Evolutionary conservation across 768 basidiomycete genomes (phyloP), one percentile per base, ranked within the genome.

Genomic region (Russula abietina): DNA sequence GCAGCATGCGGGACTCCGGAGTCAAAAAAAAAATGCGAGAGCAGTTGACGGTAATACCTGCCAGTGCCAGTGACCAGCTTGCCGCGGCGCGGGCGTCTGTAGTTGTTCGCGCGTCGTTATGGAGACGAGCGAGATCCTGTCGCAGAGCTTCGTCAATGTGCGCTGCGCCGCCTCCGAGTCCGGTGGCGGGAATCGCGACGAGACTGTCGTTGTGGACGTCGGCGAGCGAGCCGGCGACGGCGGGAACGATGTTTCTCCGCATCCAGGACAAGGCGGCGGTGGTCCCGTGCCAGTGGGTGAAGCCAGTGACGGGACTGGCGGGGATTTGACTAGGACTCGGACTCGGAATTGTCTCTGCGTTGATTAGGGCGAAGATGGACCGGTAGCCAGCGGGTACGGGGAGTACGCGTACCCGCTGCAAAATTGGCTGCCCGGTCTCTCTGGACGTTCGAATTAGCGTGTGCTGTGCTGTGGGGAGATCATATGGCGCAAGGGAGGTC

Each of bases 341-440:
- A 43, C n/a, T 14, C 16, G 22, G 30, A 3, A 17, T 48, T 22
- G 24, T 46, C 56, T 2, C 56, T 2, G 57, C 51, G 22, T 52
- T 63, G 11, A 63, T 22, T 11, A 62, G n/a, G 22, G 62, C 51
- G 32, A 63, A 58, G n/a, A 63, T 54, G 4, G 62, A 41, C 52
- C 62, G 55, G 52, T 49, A 63, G 22, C 62, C 57, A 3, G 62
- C 41, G 4, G 62, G 62, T 12, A 63, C 36, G n/a, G 62, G 57
- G 38, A 59, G 62, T 8, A 59, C 53, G n/a, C n/a, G n/a, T n/a
- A n/a, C 50, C 30, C 8, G 43, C 61, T 28, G 50, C 50, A 39
- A 53, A 62, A 12, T 56, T 50, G 9, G 55, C 45, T 17, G 19
- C 12, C 12, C 10, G 38, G 41, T 52, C 41, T 46, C 55, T 57